Conservation (phyloP, 139 green algal genomes). For the Nannochloris sp. region DNA sequence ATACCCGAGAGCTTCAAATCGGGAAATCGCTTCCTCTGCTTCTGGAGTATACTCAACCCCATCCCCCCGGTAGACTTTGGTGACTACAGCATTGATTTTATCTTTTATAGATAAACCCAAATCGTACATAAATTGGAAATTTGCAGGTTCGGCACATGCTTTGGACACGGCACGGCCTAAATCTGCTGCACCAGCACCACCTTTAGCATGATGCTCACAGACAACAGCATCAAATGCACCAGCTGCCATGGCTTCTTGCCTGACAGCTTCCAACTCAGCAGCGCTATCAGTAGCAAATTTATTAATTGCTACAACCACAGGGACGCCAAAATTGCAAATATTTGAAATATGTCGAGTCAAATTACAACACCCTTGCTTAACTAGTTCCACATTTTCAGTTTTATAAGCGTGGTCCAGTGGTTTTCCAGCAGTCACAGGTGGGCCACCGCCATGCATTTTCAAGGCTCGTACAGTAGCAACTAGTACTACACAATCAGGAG, state of each 20-base stretch:
- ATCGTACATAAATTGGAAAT: conserved; percentile 78
- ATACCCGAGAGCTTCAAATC: conserved; percentile 81
- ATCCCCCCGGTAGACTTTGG: conserved; percentile 76
- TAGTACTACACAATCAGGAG: conserved; percentile 73
- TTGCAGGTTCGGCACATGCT: conserved; percentile 45
- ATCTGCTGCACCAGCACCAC: conserved; percentile 77
- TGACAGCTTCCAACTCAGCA: conserved; percentile 66
- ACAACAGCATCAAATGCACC: conserved; percentile 80
- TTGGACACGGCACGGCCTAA: conserved; percentile 77
- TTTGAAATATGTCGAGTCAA: conserved; percentile 84
- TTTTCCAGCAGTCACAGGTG: conserved; percentile 66
- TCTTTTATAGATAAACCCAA: conserved; percentile 38
- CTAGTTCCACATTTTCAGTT: conserved; percentile 79
- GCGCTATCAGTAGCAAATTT: conserved; percentile 81
- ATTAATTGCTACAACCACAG: conserved; percentile 92
- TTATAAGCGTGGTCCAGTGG: conserved; percentile 88
- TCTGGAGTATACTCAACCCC: conserved; percentile 76
- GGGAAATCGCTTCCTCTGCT: conserved; percentile 58
- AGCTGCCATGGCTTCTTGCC: conserved; percentile 38
- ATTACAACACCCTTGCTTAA: conserved; percentile 74
- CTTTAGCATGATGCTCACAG: conserved; percentile 80
- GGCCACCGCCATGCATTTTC: conserved; percentile 89
- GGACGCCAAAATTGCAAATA: conserved; percentile 74
- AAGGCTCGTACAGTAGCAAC: conserved; percentile 93
- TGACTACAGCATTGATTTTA: conserved; percentile 92